phyloP scores from a whole-genome alignment of 148 eudicot species.

The Silene latifolia region DNA sequence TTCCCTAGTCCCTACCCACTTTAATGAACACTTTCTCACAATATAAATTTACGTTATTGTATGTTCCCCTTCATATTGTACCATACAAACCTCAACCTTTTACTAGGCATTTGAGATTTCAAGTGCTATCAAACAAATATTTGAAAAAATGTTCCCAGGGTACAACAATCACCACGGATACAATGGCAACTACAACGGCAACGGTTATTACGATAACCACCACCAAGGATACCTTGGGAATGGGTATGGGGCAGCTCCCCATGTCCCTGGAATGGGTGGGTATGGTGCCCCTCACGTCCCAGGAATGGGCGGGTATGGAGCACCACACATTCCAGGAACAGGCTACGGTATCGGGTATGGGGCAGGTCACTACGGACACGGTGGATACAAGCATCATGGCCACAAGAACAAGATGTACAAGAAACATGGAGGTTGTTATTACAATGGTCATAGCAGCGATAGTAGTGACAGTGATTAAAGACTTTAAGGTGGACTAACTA shows the following conservation, averaged over 20 bases:
- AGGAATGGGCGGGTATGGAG: constrained; percentile 5
- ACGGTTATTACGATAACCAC: neutral
- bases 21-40: no score
- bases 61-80: no score
- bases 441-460: constrained; percentile 6
- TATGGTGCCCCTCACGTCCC: neutral
- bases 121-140: no score
- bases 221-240: constrained; percentile 5
- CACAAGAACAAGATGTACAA: constrained; percentile 5
- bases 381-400: neutral
- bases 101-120: no score
- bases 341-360: neutral
- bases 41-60: no score
- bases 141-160: constrained; percentile 8
- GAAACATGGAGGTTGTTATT: constrained; percentile 11
- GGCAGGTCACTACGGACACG: neutral
- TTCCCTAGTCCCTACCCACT: no score
- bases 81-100: no score
- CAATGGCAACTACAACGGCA: neutral
- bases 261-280: constrained; percentile 4
- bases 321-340: constrained; percentile 1
- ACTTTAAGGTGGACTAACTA: no score
- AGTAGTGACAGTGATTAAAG: constrained; percentile 18
- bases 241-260: constrained; percentile 3
- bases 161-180: constrained; percentile 10